Evolutionary conservation across 345 rosid genomes (phyloP), one percentile per base, ranked within the genome.

Genomic region (Trapa incisa): DNA sequence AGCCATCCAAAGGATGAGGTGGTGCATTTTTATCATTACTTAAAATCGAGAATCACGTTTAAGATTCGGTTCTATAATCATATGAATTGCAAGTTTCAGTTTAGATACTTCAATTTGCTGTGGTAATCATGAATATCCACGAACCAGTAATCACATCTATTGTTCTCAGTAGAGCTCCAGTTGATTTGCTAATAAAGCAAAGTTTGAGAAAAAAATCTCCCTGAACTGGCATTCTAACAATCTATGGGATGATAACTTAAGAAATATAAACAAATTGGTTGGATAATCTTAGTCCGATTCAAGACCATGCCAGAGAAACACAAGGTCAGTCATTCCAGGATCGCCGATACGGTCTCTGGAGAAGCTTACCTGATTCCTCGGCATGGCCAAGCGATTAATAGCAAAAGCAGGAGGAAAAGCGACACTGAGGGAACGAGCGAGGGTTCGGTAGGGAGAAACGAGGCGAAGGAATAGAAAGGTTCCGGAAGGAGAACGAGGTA

Each of bases 381-480:
- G 71, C 81, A 76, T 80, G 76, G 52, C 63, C 10, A 71, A 48
- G 39, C 67, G 69, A 70, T 74, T 67, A 37, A 61, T 38, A 14
- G 64, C 66, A 68, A 70, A 35, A 2, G 66, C 69, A 70, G 70
- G 22, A 2, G 66, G 37, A 37, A 75, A 68, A 67, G 70, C 1
- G 71, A 70, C 72, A 60, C 43, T 33, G 53, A 75, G 71, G 69
- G 78, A 68, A 52, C 70, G 84, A 74, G 69, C n/a, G 8, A 67
- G 67, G 68, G 74, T 45, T 57, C 71, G 0, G 69, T 50, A 67
- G 64, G 74, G 66, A 67, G 76, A 67, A 69, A 76, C 66, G 61
- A 77, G 74, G 37, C 80, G 85, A 67, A 67, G 77, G 54, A 70
- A 70, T 67, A 72, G 29, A 43, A 65, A 78, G 67, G 67, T 66